A percentile compares a stretch with the other conserved stretches of the same genome.
phyloP scores from a whole-genome alignment of 352 stramenopile species.

The Nothophytophthora sp. region DNA sequence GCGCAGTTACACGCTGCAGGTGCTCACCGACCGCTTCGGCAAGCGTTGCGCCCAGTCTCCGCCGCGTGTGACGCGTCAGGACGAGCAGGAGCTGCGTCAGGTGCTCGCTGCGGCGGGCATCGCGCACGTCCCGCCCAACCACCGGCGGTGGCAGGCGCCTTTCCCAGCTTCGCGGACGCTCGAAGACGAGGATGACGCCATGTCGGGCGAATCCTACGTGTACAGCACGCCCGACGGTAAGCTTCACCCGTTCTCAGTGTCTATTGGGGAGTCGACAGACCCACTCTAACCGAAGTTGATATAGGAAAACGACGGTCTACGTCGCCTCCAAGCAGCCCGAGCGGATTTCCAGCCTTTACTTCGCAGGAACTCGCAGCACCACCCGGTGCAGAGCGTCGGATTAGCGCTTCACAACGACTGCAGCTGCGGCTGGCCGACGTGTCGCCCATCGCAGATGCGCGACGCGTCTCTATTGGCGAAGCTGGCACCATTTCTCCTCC shows the following conservation, averaged over 20 bases:
- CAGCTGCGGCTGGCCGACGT: conserved; percentile 48
- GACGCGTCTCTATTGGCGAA: conserved; percentile 24
- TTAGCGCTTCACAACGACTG: too few species aligned
- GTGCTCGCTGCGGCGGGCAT: conserved; percentile 33
- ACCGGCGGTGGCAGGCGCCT: conserved; percentile 31
- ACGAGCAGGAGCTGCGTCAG: conserved; percentile 41
- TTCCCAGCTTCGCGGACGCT: conserved; percentile 18
- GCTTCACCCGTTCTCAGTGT: too few species aligned
- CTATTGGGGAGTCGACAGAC: too few species aligned
- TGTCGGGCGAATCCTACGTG: conserved; percentile 61
- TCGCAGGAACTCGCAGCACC: conserved; percentile 72
- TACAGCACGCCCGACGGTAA: conserved; percentile 76
- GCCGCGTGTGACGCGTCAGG: conserved; percentile 23
- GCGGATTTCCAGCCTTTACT: conserved; percentile 57
- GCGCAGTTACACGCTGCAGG: conserved; percentile 37
- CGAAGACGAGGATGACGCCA: conserved; percentile 9
- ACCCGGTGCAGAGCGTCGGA: too few species aligned
- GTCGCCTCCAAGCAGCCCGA: conserved; percentile 20
- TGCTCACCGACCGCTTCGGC: conserved; percentile 42
- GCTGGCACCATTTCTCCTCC: conserved; percentile 27
- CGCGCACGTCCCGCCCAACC: conserved; percentile 30
- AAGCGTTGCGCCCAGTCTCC: conserved; percentile 16
- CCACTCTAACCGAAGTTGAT: too few species aligned
- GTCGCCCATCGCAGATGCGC: conserved; percentile 54
- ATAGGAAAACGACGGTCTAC: too few species aligned